Percentiles rank a stretch among this genome's conserved stretches.
Conservation (phyloP, 495 filamentous ascomycete genomes). For the Aspergillus conjunctus region DNA sequence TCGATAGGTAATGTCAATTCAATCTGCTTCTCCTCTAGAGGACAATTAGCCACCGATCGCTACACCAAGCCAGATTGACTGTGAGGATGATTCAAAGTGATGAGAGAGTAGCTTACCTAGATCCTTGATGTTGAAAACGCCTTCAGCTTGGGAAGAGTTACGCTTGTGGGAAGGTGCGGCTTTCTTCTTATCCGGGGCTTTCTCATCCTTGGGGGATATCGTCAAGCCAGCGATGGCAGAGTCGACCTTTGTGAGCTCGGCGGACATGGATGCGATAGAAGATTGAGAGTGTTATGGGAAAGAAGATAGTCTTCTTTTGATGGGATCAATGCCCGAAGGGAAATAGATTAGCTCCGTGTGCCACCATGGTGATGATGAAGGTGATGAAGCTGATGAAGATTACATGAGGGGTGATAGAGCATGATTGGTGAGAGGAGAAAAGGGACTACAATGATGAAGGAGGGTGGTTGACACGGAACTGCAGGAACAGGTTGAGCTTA, state of each 20-base stretch:
- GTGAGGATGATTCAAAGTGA: slow-evolving; percentile 4
- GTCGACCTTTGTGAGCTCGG: slow-evolving; percentile 80
- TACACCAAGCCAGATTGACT: background rate
- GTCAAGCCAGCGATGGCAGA: slow-evolving; percentile 80
- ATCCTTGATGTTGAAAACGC: slow-evolving; percentile 81
- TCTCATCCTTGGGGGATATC: slow-evolving; percentile 65
- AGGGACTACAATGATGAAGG: slow-evolving; percentile 1
- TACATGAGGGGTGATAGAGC: background rate
- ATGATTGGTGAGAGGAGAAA: slow-evolving; percentile 5
- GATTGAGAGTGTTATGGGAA: slow-evolving; percentile 13
- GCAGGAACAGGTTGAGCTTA: slow-evolving; percentile 26
- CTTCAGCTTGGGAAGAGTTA: slow-evolving; percentile 64
- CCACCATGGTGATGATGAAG: background rate
- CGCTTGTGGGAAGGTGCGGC: slow-evolving; percentile 52
- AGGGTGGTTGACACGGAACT: slow-evolving; percentile 23
- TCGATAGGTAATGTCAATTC: slow-evolving; percentile 79
- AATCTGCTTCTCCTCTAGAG: slow-evolving; percentile 70
- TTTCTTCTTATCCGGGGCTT: slow-evolving; percentile 48
- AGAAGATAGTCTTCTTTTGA: background rate
- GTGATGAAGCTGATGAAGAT: background rate
- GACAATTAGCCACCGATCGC: background rate
- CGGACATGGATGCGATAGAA: slow-evolving; percentile 56
- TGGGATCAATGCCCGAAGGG: background rate
- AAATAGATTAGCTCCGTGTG: slow-evolving; percentile 7
- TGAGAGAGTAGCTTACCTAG: slow-evolving; percentile 62